phyloP scores from a whole-genome alignment of 78 protist genomes.

The Dictyostelium capitatum region DNA sequence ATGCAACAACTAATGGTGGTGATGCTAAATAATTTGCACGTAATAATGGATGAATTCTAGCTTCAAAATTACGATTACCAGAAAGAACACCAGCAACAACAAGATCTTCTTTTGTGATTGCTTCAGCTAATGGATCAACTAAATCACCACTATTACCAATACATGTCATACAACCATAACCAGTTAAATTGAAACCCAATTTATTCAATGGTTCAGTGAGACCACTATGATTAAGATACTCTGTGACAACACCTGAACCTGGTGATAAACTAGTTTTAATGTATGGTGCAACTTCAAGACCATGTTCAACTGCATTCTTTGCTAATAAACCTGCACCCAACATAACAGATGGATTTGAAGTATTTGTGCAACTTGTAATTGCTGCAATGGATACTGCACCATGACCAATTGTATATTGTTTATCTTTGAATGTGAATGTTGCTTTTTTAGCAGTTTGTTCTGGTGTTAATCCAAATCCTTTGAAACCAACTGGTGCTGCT shows the following conservation, averaged over 20 bases:
- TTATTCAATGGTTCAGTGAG: slow-evolving; percentile 74
- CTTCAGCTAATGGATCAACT: slow-evolving; percentile 78
- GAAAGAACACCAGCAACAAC: slow-evolving; percentile 91
- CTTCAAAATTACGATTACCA: slow-evolving; percentile 97
- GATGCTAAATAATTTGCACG: slow-evolving; percentile 94
- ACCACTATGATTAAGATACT: slow-evolving; percentile 86
- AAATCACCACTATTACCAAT: slow-evolving; percentile 92
- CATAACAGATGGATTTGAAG: slow-evolving; percentile 95
- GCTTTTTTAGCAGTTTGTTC: slow-evolving; percentile 60
- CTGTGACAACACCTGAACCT: slow-evolving; percentile 92
- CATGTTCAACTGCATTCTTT: slow-evolving; percentile 89
- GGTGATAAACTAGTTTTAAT: slow-evolving; percentile 93
- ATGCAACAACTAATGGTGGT: slow-evolving; percentile 94
- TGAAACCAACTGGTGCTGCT: slow-evolving; percentile 84
- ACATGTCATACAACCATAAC: slow-evolving; percentile 96
- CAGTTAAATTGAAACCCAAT: slow-evolving; percentile 89
- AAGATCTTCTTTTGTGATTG: slow-evolving; percentile 83
- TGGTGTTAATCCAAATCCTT: slow-evolving; percentile 89
- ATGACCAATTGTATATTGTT: slow-evolving; percentile 78
- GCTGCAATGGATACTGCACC: slow-evolving; percentile 94
- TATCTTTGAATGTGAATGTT: slow-evolving; percentile 83
- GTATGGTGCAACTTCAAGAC: slow-evolving; percentile 86
- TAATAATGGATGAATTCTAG: slow-evolving; percentile 89
- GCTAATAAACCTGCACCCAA: slow-evolving; percentile 95
- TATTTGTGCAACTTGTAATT: slow-evolving; percentile 95